Base-by-base conservation (phyloP, 148 eudicot genomes). In the Fagopyrum esculentum region DNA sequence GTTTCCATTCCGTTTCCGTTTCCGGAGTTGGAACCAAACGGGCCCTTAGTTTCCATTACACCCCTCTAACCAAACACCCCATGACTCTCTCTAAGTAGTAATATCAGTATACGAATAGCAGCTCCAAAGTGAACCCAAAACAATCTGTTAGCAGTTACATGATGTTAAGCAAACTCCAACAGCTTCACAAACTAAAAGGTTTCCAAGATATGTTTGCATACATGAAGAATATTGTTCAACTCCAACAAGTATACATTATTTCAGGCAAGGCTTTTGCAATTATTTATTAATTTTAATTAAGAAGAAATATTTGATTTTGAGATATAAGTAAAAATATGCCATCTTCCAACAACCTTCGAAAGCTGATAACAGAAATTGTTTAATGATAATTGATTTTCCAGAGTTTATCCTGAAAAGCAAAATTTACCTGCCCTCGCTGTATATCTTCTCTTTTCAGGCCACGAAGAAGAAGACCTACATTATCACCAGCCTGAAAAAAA, bases 401-500 rank as follows among this genome's bases (percentile, higher is more conserved):
- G 15, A 66, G 46, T 46, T 17, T 8, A 49, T 19, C 13, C 30
- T 3, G 22, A 22, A 9, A 51, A 52, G 30, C 30, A 69, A 6
- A 0, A 85, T 82, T 76, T 72, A 95, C 99, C 96, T 86, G 90
- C 76, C 97, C 98, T 81, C 98, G 78, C 66, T 87, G 85, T 7
- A 92, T 78, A 80, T 95, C 98, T 72, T 92, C 96, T 69, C 94
- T 83, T 77, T 92, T 95, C 73, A 92, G 79, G 47, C 98, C 99
- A 83, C 97, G 99, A 44, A 95, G 71, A 81, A 95, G 97, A 74
- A 95, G 97, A 78, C 99, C 99, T 50, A 95, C 99, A 79, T 92
- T 95, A 80, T 95, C 98, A 43, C 98, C 98, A 84, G 98, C 98
- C 98, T 95, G 51, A 5, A 66, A 81, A 49, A 47, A 30, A 45